Conservation (phyloP, 2,329 filamentous ascomycete genomes). For the Trichophyton benhamiae region DNA sequence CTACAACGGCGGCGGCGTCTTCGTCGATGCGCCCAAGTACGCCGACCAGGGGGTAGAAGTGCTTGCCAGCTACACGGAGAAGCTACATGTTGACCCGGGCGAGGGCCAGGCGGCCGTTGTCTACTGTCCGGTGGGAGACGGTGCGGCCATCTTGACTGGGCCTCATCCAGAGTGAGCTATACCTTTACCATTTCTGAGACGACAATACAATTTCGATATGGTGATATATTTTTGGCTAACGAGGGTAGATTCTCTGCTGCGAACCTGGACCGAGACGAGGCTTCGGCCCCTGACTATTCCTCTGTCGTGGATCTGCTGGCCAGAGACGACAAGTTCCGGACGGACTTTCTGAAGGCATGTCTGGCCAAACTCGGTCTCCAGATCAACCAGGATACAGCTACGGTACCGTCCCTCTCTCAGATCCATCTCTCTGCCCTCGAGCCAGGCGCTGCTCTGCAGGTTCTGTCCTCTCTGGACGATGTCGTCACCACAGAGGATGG, state of each 20-base stretch:
- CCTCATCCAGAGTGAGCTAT: slow-evolving; percentile 75
- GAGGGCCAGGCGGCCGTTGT: slow-evolving; percentile 65
- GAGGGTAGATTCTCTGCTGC: slow-evolving; percentile 60
- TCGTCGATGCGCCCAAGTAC: slow-evolving; percentile 61
- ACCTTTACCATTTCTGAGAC: too few species aligned
- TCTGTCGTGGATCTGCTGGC: slow-evolving; percentile 56
- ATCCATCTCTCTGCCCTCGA: slow-evolving; percentile 67
- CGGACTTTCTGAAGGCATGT: slow-evolving; percentile 66
- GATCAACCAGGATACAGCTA: slow-evolving; percentile 55
- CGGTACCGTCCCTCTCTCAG: slow-evolving; percentile 65
- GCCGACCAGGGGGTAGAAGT: slow-evolving; percentile 59
- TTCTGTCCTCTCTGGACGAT: slow-evolving; percentile 51
- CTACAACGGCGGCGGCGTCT: slow-evolving; percentile 90
- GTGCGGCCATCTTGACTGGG: slow-evolving; percentile 66
- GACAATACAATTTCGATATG: too few species aligned
- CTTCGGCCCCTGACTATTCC: slow-evolving; percentile 50
- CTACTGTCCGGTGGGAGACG: slow-evolving; percentile 70
- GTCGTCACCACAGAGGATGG: slow-evolving; percentile 54
- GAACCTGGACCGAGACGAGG: slow-evolving; percentile 58
- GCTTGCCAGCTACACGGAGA: slow-evolving; percentile 65
- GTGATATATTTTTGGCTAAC: slow-evolving; percentile 4
- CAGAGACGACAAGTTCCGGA: slow-evolving; percentile 56
- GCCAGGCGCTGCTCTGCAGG: slow-evolving; percentile 51
- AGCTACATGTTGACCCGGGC: slow-evolving; percentile 64
- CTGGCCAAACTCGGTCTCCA: slow-evolving; percentile 70